Evolutionary conservation across 1,139 yeast genomes (phyloP).

Genomic region (Hansenula sp.): DNA sequence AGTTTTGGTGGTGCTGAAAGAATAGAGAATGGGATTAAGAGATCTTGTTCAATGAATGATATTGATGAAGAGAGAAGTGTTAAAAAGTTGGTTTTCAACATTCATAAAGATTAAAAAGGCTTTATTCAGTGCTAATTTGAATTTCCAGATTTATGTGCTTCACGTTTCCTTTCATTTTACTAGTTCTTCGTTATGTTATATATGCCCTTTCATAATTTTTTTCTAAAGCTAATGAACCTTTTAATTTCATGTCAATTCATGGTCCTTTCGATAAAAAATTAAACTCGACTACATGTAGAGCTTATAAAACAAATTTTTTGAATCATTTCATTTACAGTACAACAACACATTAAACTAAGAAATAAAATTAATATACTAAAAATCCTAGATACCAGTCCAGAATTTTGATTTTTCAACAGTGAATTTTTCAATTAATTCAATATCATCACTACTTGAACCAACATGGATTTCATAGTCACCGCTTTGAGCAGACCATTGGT

Average conservation of each 20-base stretch:
- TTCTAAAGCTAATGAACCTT: not conserved
- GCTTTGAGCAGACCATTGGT: slow-evolving; percentile 48
- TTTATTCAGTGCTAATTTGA: no score
- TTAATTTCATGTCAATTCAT: no score
- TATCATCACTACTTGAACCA: slow-evolving; percentile 35
- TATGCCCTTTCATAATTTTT: not conserved
- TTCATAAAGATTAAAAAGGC: slow-evolving; percentile 12
- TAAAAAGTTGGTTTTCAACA: slow-evolving; percentile 19
- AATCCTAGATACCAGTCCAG: slow-evolving; percentile 20
- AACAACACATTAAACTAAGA: not conserved
- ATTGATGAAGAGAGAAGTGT: slow-evolving; percentile 14
- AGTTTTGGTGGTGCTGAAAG: slow-evolving; percentile 11
- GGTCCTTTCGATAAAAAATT: no score
- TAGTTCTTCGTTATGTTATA: not conserved
- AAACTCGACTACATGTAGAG: no score
- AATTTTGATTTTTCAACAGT: slow-evolving; percentile 22
- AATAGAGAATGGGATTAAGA: slow-evolving; percentile 4
- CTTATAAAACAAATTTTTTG: no score
- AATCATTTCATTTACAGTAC: not conserved
- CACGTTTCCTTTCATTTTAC: not conserved
- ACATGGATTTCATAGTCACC: slow-evolving; percentile 46
- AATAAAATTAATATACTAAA: not conserved
- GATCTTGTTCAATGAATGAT: slow-evolving; percentile 14
- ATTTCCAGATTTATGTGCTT: no score
- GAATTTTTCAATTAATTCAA: slow-evolving; percentile 24